phyloP scores from a whole-genome alignment of 2,329 filamentous ascomycete genomes.

The Keithomyces neogunnii region DNA sequence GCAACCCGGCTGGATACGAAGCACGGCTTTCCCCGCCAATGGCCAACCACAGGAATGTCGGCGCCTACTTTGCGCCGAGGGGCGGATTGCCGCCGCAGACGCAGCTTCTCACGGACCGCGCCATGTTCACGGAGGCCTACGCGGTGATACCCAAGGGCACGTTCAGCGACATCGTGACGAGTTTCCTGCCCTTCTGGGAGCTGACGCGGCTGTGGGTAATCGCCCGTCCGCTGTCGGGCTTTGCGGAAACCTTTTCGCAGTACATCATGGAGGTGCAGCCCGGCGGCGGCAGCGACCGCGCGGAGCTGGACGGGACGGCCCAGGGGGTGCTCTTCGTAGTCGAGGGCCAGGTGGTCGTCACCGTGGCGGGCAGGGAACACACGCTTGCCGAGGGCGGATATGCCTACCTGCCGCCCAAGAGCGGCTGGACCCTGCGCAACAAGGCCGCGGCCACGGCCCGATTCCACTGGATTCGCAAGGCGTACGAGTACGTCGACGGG shows the following conservation, averaged over 20 bases:
- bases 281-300: conserved; percentile 2
- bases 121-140: conserved; percentile 7
- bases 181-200: conserved; percentile 6
- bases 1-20: too few species aligned
- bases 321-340: conserved; percentile 6
- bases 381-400: conserved; percentile 3
- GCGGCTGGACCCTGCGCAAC: conserved; percentile 3
- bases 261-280: conserved; percentile 7
- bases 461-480: conserved; percentile 8
- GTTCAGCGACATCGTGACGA: conserved; percentile 7
- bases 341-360: neutral
- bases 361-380: neutral
- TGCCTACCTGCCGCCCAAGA: conserved; percentile 2
- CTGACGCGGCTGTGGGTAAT: conserved; percentile 6
- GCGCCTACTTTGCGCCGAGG: conserved; percentile 3
- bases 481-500: conserved; percentile 1
- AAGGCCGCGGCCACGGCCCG: neutral
- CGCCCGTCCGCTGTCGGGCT: conserved; percentile 6
- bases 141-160: conserved; percentile 7
- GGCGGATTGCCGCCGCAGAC: conserved; percentile 7
- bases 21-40: neutral
- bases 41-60: neutral
- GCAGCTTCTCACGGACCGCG: conserved; percentile 6
- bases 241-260: conserved; percentile 7
- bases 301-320: conserved; percentile 1